A percentile compares a stretch with the other conserved stretches of the same genome.
phyloP scores from a whole-genome alignment of 257 asterid genomes.

The Verbena officinalis region DNA sequence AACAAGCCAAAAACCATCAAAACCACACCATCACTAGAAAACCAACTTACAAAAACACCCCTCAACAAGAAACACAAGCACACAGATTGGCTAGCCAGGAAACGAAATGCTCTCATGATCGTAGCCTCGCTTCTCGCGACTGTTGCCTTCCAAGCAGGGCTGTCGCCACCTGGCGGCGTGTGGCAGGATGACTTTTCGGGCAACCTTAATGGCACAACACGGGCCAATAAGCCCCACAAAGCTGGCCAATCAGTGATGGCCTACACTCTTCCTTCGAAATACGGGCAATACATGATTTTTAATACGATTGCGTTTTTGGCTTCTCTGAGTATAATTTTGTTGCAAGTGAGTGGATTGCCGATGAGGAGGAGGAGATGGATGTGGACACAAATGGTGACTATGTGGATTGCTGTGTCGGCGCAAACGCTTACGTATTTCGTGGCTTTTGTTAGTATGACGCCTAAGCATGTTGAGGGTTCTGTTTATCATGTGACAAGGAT shows the following conservation, averaged over 20 bases:
- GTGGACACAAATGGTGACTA: constrained; percentile 44
- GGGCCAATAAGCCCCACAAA: constrained; percentile 16
- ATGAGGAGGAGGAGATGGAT: constrained; percentile 33
- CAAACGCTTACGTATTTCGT: constrained; percentile 33
- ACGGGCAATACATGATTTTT: constrained; percentile 31
- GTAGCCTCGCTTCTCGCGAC: constrained; percentile 47
- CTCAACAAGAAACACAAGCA: constrained; percentile 27
- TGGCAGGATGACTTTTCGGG: constrained; percentile 38
- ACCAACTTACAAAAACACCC: background rate
- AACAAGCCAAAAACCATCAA: constrained; percentile 1
- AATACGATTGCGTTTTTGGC: constrained; percentile 42
- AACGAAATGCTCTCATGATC: constrained; percentile 42
- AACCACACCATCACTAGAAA: background rate
- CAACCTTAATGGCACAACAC: constrained; percentile 25
- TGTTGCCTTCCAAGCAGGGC: constrained; percentile 43
- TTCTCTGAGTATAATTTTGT: constrained; percentile 38
- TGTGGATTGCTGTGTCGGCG: constrained; percentile 43
- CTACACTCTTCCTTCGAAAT: constrained; percentile 13
- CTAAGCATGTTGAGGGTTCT: constrained; percentile 21
- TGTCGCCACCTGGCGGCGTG: constrained; percentile 47
- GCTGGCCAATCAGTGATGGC: constrained; percentile 46
- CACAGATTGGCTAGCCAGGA: constrained; percentile 41
- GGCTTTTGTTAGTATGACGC: constrained; percentile 30
- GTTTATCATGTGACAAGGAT: constrained; percentile 27
- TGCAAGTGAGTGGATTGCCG: constrained; percentile 47